Base-by-base conservation (phyloP, 2,329 filamentous ascomycete species). In the Gyromitra esculenta region DNA sequence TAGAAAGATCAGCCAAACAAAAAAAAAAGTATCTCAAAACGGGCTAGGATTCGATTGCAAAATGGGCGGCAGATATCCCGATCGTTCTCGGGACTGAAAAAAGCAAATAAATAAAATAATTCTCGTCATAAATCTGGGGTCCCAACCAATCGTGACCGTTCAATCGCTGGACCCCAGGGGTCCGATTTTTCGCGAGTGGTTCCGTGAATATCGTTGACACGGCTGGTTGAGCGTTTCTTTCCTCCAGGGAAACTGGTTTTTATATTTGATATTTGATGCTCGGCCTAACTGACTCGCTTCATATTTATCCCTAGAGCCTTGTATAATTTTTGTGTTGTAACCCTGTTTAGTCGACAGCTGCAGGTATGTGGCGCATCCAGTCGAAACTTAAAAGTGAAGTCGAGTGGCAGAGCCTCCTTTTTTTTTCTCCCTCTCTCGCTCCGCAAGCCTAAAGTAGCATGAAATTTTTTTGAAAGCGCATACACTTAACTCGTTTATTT, bases 51-150 rank as follows among this genome's bases (percentile, higher is more conserved):
- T 70, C 25, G 48, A 75, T 75, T 75, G 7, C n/a, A 60, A 75
- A 75, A 63, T 59, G 72, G 72, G 72, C 72, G 72, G 72, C 65
- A 75, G 65, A 75, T 71, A 65, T 71, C 43, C 72, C 50, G 72
- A 75, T 75, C 66, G 41, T 59, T 43, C 59, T 71, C 43, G 57
- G 59, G 68, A 57, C 68, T 56, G 41, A 35, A 75, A 75, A 70
- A 75, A 75, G 72, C 57, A 75, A 70, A 75, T 70, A 65, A n/a
- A 56, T 70, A 65, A n/a, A 56, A 56, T 35, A 39, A 59, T 63
- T 62, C 71, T 74, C 56, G 71, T 74, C 71, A 74, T 62, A 67
- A 74, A 56, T 60, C 64, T 52, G 54, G 43, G 48, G 50, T 54
- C 69, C 48, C 41, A 71, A 59, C 66, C 72, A 75, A 71, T 75